Conservation (phyloP, 2,329 filamentous ascomycete genomes). For the Rosellinia necatrix region DNA sequence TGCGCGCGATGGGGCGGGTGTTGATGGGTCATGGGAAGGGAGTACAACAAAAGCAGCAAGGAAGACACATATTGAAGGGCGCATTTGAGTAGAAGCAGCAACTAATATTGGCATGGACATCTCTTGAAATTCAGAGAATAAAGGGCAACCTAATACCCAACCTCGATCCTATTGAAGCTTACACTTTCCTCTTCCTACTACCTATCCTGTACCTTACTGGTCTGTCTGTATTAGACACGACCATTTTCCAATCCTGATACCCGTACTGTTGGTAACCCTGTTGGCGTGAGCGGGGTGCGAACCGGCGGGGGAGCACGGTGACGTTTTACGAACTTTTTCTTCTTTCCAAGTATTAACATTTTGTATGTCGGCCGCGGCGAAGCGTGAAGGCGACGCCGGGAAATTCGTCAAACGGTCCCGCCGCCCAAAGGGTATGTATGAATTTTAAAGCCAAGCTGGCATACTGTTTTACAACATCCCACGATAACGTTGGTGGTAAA, state of each 20-base stretch:
- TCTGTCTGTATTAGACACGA: slow-evolving; percentile 9
- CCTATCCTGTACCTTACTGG: slow-evolving; percentile 1
- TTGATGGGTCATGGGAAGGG: background rate
- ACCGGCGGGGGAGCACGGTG: background rate
- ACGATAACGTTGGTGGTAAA: slow-evolving; percentile 14
- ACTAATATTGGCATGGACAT: slow-evolving; percentile 19
- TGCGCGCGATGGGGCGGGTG: background rate
- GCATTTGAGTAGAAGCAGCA: slow-evolving; percentile 20
- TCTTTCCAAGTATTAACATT: background rate
- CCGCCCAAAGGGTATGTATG: slow-evolving; percentile 9
- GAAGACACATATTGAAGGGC: slow-evolving; percentile 19
- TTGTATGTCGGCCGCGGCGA: background rate
- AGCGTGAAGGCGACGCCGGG: slow-evolving; percentile 3
- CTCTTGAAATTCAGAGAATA: slow-evolving; percentile 14
- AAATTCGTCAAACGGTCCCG: slow-evolving; percentile 3
- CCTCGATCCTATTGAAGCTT: slow-evolving; percentile 20
- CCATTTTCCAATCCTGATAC: slow-evolving; percentile 2
- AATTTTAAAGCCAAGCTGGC: slow-evolving; percentile 13
- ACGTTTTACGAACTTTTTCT: background rate
- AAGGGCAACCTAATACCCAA: background rate
- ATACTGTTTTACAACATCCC: slow-evolving; percentile 26
- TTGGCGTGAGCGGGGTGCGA: background rate
- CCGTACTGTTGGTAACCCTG: background rate
- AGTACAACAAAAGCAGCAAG: slow-evolving; percentile 5
- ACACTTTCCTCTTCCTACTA: slow-evolving; percentile 10